Conservation (phyloP, 2,329 filamentous ascomycete genomes). For the Colletotrichum higginsianum region DNA sequence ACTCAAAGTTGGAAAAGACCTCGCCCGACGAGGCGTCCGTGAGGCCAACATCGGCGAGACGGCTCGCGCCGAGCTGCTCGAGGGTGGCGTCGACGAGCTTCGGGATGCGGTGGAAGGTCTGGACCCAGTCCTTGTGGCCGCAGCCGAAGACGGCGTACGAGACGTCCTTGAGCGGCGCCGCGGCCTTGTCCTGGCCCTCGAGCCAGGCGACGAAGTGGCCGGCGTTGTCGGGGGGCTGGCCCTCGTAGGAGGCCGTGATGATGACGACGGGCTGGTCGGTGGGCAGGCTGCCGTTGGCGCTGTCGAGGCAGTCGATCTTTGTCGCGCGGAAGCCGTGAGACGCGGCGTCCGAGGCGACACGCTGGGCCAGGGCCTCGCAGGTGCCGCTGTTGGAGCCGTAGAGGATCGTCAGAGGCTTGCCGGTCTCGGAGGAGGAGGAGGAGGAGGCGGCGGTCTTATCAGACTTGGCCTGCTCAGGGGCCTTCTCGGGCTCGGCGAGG, state of each 20-base stretch:
- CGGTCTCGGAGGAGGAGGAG: conserved; percentile 20
- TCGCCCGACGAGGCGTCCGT: conserved; percentile 76
- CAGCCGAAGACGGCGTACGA: conserved; percentile 78
- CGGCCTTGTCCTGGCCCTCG: conserved; percentile 61
- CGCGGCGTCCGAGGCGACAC: conserved; percentile 69
- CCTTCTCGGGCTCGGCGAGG: conserved; percentile 30
- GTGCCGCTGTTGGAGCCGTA: conserved; percentile 81
- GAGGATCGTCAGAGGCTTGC: conserved; percentile 69
- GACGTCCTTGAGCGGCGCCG: conserved; percentile 61
- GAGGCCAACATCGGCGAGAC: conserved; percentile 63
- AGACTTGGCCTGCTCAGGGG: neutral
- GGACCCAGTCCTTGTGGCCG: conserved; percentile 67
- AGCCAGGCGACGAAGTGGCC: conserved; percentile 76
- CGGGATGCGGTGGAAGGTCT: conserved; percentile 78
- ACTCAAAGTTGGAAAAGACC: conserved; percentile 77
- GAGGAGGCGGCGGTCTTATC: conserved; percentile 4
- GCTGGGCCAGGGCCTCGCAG: conserved; percentile 75
- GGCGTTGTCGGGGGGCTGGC: conserved; percentile 79
- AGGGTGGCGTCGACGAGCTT: conserved; percentile 72
- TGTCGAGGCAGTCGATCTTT: conserved; percentile 68
- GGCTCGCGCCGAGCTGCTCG: conserved; percentile 52
- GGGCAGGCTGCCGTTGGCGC: conserved; percentile 69
- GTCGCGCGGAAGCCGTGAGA: conserved; percentile 68
- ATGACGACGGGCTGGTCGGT: conserved; percentile 72
- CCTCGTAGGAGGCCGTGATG: conserved; percentile 79